Evolutionary conservation across 805 yeast genomes (phyloP).

Genomic region (Candida dajiaensis): DNA sequence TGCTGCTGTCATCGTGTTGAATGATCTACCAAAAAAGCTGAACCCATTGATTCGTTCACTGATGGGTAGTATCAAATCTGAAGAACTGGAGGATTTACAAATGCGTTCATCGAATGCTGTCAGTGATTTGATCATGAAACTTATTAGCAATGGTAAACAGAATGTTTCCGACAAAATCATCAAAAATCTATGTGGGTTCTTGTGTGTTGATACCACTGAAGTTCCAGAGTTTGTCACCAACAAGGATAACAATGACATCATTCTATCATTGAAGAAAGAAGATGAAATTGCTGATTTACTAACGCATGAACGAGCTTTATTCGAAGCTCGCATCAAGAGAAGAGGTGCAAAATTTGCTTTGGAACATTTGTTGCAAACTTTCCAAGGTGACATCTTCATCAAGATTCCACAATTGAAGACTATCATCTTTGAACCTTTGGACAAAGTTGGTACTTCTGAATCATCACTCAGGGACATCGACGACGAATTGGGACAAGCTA

Average conservation of each 20-base stretch:
- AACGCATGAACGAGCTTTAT: constrained; percentile 55
- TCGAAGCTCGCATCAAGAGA: constrained; percentile 73
- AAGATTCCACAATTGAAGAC: constrained; percentile 61
- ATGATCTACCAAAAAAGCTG: constrained; percentile 76
- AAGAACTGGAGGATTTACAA: constrained; percentile 62
- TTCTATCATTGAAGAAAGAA: constrained; percentile 75
- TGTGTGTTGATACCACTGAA: constrained; percentile 93
- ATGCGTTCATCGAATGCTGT: constrained; percentile 64
- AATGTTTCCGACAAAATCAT: constrained; percentile 84
- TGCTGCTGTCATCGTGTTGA: constrained; percentile 58
- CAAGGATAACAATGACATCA: constrained; percentile 42
- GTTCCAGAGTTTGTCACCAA: constrained; percentile 87
- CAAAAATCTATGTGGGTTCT: constrained; percentile 83
- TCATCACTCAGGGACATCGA: constrained; percentile 25
- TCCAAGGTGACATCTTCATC: constrained; percentile 48
- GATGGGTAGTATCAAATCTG: constrained; percentile 88
- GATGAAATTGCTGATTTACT: constrained; percentile 64
- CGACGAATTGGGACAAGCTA: constrained; percentile 61
- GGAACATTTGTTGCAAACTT: constrained; percentile 48
- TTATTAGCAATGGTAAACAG: constrained; percentile 51
- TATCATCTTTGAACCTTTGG: constrained; percentile 62
- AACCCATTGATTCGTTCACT: constrained; percentile 84
- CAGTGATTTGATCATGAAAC: constrained; percentile 53
- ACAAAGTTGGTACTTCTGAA: constrained; percentile 27
- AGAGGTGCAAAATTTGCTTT: constrained; percentile 77